These are phyloP conservation scores for Psidium guajava DNA, from an alignment of 345 rosid genomes.

Conservation along the genomic window DNA sequence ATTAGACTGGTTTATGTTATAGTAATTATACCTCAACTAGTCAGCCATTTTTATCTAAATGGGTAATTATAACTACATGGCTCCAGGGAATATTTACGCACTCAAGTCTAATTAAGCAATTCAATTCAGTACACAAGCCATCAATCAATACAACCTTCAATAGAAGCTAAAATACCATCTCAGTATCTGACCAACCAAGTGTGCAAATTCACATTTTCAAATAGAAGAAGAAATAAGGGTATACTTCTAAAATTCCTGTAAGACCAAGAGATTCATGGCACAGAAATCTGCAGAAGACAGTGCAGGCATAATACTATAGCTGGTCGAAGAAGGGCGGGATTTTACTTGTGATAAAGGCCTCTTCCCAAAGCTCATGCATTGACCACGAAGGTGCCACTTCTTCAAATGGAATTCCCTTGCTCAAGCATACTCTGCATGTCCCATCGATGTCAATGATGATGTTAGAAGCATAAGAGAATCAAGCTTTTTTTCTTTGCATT, in stretches of 20 bases:
- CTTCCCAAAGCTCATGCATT: conserved; percentile 45
- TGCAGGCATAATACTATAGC: not conserved
- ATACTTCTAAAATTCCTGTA: not conserved
- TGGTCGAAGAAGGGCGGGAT: not conserved
- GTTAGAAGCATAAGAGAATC: not conserved
- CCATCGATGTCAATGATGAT: not conserved
- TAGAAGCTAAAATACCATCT: not conserved
- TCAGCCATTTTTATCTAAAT: not conserved
- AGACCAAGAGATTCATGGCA: not conserved
- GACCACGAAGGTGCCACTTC: conserved; percentile 71
- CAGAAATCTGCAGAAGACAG: not conserved
- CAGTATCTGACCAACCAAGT: not conserved
- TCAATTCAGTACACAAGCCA: not conserved
- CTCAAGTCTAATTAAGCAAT: not conserved
- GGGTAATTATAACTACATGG: not conserved
- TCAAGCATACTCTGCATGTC: conserved; percentile 33
- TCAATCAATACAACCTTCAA: not conserved
- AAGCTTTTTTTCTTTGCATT: not conserved
- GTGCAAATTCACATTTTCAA: not conserved
- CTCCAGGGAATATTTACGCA: not conserved
- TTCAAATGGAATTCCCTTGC: conserved; percentile 45
- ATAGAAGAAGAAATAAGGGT: not conserved
- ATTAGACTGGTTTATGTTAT: not conserved
- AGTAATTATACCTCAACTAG: not conserved
- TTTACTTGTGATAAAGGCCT: conserved; percentile 69